phyloP scores from a whole-genome alignment of 768 basidiomycete genomes.

The Boletus pseudopeckii region DNA sequence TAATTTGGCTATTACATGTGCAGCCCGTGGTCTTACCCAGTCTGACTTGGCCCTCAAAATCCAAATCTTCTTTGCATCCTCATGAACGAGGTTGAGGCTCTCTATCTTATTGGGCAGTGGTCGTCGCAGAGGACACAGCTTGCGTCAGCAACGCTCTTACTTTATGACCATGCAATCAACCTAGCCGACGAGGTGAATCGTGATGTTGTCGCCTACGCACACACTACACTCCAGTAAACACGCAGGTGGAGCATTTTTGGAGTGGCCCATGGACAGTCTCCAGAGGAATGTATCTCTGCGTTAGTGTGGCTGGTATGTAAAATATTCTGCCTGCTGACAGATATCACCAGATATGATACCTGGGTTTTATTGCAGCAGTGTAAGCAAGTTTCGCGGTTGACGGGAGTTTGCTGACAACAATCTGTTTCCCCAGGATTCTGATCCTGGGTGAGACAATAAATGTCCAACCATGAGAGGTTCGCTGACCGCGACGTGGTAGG shows the following conservation, averaged over 20 bases:
- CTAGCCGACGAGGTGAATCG: conserved; percentile 4
- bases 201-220: neutral
- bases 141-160: conserved; percentile 4
- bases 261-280: conserved; percentile 10
- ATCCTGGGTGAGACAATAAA: conserved; percentile 6
- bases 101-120: neutral
- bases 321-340: neutral
- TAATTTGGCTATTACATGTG: neutral
- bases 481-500: neutral
- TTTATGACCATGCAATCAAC: conserved; percentile 13
- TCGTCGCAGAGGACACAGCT: neutral
- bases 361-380: conserved; percentile 5
- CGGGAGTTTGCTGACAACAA: neutral
- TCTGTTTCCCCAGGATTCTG: neutral
- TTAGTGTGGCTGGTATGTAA: neutral
- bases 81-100: neutral
- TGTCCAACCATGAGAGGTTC: neutral
- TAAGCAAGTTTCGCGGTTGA: neutral
- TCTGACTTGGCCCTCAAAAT: neutral
- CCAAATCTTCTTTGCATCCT: neutral
- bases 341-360: conserved; percentile 8
- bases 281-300: conserved; percentile 8
- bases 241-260: conserved; percentile 13
- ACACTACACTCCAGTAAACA: neutral
- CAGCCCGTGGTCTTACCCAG: neutral